Evolutionary conservation across 2,329 filamentous ascomycete genomes (phyloP), one percentile per base, ranked within the genome.

Genomic region (Curvularia sp.): DNA sequence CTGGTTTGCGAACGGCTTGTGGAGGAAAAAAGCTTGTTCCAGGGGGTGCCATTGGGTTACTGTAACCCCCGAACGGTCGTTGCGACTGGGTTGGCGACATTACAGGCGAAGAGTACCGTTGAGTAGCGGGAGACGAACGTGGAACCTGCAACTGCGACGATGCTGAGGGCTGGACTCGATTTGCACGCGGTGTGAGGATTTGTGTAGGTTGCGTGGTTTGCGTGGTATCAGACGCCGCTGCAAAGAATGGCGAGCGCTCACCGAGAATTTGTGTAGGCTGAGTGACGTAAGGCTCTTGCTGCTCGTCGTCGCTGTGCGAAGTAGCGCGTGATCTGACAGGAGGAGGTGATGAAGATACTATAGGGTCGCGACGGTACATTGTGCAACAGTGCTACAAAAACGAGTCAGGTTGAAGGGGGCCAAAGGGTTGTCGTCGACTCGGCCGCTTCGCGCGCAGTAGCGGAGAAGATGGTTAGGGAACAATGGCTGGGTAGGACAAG

Each of bases 51-150:
- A 96, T 90, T 25, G 85, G 78, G 61, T 82, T 87, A 21, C 84
- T 85, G 54, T 55, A 60, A 42, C 89, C 65, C 12, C 63, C 86
- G 84, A 69, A 90, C 90, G 45, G 87, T 84, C 27, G 92, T 91
- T 34, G 91, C 90, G 81, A 96, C 89, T 43, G 86, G 19, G 62
- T 57, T 42, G 67, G 66, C 50, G 69, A 60, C 51, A 68, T 64
- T 43, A 60, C 55, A n/a, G 80, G 77, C 58, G 85, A 84, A 9
- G 71, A 67, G 25, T 63, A 55, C 42, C 67, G 72, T 36, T 73
- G 68, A 7, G 57, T 32, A 10, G 88, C 83, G 1, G 93, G 93
- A 1, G 94, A 97, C 3, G 93, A 97, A n/a, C 92, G 91, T 28
- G 89, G 88, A 3, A 97, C 93, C 75, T 97, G 93, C 55, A 97